Percentiles rank a stretch among this genome's conserved stretches.
Evolutionary conservation across 1,284 basidiomycete species (phyloP).

Genomic region (Blastosporella zonata): DNA sequence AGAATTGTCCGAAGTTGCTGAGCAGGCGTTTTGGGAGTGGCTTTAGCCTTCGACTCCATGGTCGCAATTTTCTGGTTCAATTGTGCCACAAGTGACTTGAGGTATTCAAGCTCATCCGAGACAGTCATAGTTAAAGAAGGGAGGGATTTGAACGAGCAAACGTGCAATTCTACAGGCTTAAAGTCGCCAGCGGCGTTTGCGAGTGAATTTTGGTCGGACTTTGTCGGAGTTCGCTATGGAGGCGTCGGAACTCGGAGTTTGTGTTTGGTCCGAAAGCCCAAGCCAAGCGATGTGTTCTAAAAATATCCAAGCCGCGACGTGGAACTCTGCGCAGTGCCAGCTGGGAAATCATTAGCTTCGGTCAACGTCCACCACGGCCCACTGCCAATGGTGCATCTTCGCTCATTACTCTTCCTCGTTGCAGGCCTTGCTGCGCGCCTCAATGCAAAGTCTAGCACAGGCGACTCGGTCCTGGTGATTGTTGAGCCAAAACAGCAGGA

Average conservation of each 20-base stretch:
- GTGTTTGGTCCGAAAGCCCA: conserved; percentile 15
- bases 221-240: conserved; percentile 15
- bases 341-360: conserved; percentile 15
- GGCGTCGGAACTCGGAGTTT: conserved; percentile 5
- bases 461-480: conserved; percentile 81
- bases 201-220: conserved; percentile 14
- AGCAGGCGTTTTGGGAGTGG: conserved; percentile 60
- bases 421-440: conserved; percentile 31
- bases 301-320: conserved; percentile 22
- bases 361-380: conserved; percentile 13
- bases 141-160: conserved; percentile 6
- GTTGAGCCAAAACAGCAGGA: conserved; percentile 68
- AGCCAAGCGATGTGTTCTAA: conserved; percentile 16
- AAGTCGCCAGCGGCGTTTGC: conserved; percentile 13
- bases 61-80: conserved; percentile 76
- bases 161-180: conserved; percentile 6
- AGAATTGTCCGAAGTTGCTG: conserved; percentile 87
- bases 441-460: conserved; percentile 74
- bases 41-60: conserved; percentile 66
- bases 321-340: conserved; percentile 18
- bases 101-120: conserved; percentile 79
- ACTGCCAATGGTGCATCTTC: conserved; percentile 28
- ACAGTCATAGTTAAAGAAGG: conserved; percentile 46
- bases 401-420: conserved; percentile 28
- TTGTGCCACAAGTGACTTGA: conserved; percentile 84